A percentile compares a stretch with the other conserved stretches of the same genome.
phyloP scores from a whole-genome alignment of 192 early-diverging fungal species.

The Jimgerdemannia flammicorona region DNA sequence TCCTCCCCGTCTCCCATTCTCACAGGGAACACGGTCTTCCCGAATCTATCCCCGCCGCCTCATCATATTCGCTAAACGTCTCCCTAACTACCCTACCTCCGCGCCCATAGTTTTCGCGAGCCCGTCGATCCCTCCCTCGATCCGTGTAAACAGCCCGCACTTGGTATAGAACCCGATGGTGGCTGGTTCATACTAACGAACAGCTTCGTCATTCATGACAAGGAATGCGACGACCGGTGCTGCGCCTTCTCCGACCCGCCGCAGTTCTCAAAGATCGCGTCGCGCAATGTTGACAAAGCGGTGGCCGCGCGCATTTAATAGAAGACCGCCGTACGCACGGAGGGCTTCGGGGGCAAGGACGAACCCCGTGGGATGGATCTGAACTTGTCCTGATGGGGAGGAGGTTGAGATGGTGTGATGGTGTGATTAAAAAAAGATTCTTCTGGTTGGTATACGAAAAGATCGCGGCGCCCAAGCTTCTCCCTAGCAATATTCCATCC shows the following conservation, averaged over 20 bases:
- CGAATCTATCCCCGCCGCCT: slow-evolving; percentile 11
- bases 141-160: slow-evolving; percentile 16
- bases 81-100: no score
- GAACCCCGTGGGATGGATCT: slow-evolving; percentile 84
- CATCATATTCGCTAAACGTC: no score
- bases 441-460: no score
- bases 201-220: slow-evolving; percentile 19
- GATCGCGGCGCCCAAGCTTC: slow-evolving; percentile 59
- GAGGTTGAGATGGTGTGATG: no score
- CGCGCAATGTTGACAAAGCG: slow-evolving; percentile 76
- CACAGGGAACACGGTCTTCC: slow-evolving; percentile 17
- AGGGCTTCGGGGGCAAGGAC: slow-evolving; percentile 83
- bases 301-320: slow-evolving; percentile 61
- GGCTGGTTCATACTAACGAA: slow-evolving; percentile 9
- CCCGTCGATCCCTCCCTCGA: neutral
- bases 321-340: slow-evolving; percentile 70
- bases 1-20: neutral
- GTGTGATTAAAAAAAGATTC: no score
- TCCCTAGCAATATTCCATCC: slow-evolving; percentile 69
- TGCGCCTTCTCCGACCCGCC: neutral
- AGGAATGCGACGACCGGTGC: slow-evolving; percentile 5
- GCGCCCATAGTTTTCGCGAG: no score
- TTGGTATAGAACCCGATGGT: slow-evolving; percentile 18
- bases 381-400: slow-evolving; percentile 41
- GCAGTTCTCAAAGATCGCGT: slow-evolving; percentile 53